Base-by-base conservation (phyloP, 352 stramenopile genomes). In the Pythium myriotylum region DNA sequence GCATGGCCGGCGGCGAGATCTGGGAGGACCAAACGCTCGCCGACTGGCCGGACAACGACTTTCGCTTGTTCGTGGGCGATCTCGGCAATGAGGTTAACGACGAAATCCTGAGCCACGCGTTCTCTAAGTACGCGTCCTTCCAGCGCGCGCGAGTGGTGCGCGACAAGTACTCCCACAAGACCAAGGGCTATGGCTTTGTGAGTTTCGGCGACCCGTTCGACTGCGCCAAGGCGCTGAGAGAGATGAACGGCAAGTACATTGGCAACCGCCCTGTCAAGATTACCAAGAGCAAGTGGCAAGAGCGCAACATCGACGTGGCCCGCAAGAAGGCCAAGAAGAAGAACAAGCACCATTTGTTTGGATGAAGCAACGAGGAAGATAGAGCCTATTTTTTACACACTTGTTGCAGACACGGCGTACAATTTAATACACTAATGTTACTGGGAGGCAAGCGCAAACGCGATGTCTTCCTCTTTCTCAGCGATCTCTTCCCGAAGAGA, bases 241-340 rank as follows among this genome's bases (percentile, higher is more conserved):
- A 99, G 75, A 98, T 98, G 92, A 97, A 98, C 77, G 92, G 96
- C 56, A 97, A 96, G 65, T 99, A 97, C 81, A 92, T 98, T 67
- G 92, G 92, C 32, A 95, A 93, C 26, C 82, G 95, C 12, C 95
- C 94, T 0, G 97, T 98, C 29, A 97, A 98, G 70, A 84, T 99
- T 29, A 96, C 91, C 68, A 91, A 97, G 51, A 97, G 90, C 78
- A 96, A 97, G 70, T 98, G 93, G 92, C 86, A 98, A 68, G 94
- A 99, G 39, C 86, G 93, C 50, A 95, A 98, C 67, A 87, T 96
- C 39, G 92, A 97, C 65, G 79, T 93, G 12, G 88, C 94, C 33
- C 84, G 76, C 42, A 94, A 96, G 73, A 96, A 97, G 66, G 84
- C 90, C 62, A 80, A 82, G 39, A 94, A 94, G 73, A 89, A 90